Conservation (phyloP, 2,329 filamentous ascomycete genomes). For the Hypoxylon sp. region DNA sequence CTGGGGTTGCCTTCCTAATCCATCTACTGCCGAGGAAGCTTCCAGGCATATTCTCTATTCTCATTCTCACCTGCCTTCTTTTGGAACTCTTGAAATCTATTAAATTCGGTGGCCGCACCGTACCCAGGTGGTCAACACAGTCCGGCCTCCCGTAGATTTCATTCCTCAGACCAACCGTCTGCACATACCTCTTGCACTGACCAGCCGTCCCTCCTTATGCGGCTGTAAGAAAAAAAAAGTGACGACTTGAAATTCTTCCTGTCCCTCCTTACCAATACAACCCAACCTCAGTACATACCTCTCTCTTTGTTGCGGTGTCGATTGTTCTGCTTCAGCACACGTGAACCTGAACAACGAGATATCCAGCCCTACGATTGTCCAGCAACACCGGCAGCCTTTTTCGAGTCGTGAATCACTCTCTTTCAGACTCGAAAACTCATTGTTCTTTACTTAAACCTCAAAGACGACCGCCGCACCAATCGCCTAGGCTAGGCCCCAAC, state of each 20-base stretch:
- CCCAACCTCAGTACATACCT: slow-evolving; percentile 2
- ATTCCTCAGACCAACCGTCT: slow-evolving; percentile 29
- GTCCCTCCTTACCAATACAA: slow-evolving; percentile 25
- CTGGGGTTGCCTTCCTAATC: slow-evolving; percentile 27
- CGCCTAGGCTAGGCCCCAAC: neutral
- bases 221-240: slow-evolving; percentile 34
- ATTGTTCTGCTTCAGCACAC: slow-evolving; percentile 39
- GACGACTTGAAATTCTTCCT: slow-evolving; percentile 5
- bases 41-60: slow-evolving; percentile 6
- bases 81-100: slow-evolving; percentile 26
- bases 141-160: slow-evolving; percentile 23
- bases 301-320: slow-evolving; percentile 29
- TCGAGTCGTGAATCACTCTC: slow-evolving; percentile 24
- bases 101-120: slow-evolving; percentile 28
- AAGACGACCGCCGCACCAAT: slow-evolving; percentile 7
- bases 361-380: slow-evolving; percentile 41
- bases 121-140: slow-evolving; percentile 14
- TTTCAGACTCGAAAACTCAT: slow-evolving; percentile 36
- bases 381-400: slow-evolving; percentile 34
- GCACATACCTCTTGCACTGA: slow-evolving; percentile 3
- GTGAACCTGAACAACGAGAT: slow-evolving; percentile 31
- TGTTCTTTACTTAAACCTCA: slow-evolving; percentile 36
- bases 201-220: slow-evolving; percentile 55
- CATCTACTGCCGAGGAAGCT: slow-evolving; percentile 25
- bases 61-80: slow-evolving; percentile 29